Base-by-base conservation (phyloP, 495 filamentous ascomycete species). In the Trichoderma erinaceum region DNA sequence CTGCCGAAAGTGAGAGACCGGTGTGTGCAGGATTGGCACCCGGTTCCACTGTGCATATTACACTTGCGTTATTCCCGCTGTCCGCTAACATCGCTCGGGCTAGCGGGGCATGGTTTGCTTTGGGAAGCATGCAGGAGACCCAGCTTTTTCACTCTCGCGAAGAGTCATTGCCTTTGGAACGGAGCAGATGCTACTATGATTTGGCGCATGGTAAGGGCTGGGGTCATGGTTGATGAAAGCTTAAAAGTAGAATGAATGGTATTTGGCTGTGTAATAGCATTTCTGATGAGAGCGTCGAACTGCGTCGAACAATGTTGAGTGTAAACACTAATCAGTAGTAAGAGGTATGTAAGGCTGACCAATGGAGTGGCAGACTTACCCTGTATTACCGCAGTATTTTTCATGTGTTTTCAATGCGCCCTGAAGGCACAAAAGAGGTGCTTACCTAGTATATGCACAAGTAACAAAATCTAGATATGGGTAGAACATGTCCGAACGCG, bases 71-170 rank as follows among this genome's bases (percentile, higher is more conserved):
- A 61, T 29, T 61, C 56, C 56, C 56, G 56, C 11, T 29, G 56
- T 32, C 56, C 56, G 27, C 29, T 32, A 61, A 61, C 27, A 61
- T 61, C 12, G 56, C 25, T 61, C 56, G 56, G 56, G 13, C 56
- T 32, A 32, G 56, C 56, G 56, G 56, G 56, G 27, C 25, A 12
- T 25, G 5, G 11, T 13, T 61, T 61, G 18, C n/a, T 18, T 32
- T 21, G 27, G 29, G 23, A 18, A 61, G 25, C n/a, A 61, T 61
- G 56, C 56, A 61, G 56, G 27, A 8, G 27, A 12, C 25, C 56
- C 25, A 32, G 16, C 56, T 61, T 32, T 61, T 15, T 38, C 8
- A 7, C 12, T 7, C 27, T 61, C 27, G 16, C 27, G 16, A 61
- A 61, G 56, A 61, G 56, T 61, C 56, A 61, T 61, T 12, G 3